A percentile compares a stretch with the other conserved stretches of the same genome.
These are phyloP conservation scores for Phytophthora rubi DNA, from an alignment of 352 stramenopile genomes.

Conservation along the genomic window DNA sequence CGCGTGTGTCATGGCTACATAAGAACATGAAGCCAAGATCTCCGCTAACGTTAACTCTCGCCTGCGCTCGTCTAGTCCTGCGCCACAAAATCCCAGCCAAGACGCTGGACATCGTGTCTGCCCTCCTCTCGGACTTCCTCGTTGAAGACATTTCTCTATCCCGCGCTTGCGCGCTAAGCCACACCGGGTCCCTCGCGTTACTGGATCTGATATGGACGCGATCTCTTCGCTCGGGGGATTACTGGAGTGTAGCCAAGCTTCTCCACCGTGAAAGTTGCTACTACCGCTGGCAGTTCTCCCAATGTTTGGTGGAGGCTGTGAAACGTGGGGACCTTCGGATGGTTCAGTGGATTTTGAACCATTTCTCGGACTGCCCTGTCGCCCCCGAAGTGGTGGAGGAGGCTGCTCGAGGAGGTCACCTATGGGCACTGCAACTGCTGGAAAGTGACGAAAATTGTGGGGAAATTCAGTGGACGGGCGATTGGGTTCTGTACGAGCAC, in stretches of 20 bases:
- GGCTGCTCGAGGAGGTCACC: no score
- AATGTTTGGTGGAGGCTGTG: neutral
- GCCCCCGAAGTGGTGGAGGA: no score
- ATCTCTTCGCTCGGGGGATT: neutral
- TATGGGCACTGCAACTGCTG: no score
- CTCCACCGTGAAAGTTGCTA: neutral
- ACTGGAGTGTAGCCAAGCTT: neutral
- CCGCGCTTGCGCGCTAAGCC: neutral
- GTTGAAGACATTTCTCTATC: constrained; percentile 1
- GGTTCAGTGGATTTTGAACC: constrained; percentile 3
- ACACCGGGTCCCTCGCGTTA: neutral
- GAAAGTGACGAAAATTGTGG: no score
- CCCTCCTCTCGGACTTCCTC: constrained; percentile 10
- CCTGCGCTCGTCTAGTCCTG: neutral
- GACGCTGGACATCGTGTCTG: neutral
- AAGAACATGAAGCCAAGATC: neutral
- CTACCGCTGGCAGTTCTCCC: constrained; percentile 5
- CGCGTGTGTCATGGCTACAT: no score
- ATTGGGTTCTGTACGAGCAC: no score
- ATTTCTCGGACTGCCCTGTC: constrained; percentile 1
- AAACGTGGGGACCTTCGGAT: neutral
- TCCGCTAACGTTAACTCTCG: neutral
- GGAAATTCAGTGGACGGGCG: no score
- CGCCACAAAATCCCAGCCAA: neutral
- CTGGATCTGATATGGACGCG: constrained; percentile 9